Evolutionary conservation across 225 moss, liverwort and hornwort genomes (phyloP).

Genomic region (Climacium dendroides): DNA sequence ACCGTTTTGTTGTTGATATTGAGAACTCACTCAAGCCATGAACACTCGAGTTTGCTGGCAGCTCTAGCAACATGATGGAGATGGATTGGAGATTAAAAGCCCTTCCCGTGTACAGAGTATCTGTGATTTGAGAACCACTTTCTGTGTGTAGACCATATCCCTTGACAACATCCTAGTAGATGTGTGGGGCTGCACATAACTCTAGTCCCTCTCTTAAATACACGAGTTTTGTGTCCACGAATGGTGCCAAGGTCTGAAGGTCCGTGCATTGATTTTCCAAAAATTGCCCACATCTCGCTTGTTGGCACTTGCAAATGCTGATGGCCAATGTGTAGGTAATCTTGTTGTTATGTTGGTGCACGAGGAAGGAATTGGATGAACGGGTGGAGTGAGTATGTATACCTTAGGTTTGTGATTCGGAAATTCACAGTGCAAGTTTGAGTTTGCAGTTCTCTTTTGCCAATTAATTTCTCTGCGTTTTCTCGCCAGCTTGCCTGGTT

Average conservation of each 20-base stretch:
- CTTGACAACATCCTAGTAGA: no score
- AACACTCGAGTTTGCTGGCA: not conserved
- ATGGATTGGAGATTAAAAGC: not conserved
- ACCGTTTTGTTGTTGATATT: slow-evolving; percentile 61
- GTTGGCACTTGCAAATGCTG: not conserved
- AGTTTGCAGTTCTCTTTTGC: not conserved
- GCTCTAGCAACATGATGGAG: not conserved
- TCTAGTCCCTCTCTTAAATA: not conserved
- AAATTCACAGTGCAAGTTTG: not conserved
- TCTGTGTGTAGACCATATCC: not conserved
- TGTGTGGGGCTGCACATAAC: not conserved
- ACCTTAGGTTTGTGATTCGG: not conserved
- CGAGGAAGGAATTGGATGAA: not conserved
- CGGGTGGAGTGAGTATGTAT: not conserved
- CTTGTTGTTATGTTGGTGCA: no score
- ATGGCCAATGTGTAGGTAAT: not conserved
- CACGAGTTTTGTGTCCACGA: not conserved
- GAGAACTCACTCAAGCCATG: slow-evolving; percentile 28
- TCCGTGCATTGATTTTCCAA: not conserved
- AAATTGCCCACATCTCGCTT: not conserved
- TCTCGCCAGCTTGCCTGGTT: not conserved
- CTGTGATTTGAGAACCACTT: not conserved
- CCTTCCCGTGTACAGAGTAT: not conserved
- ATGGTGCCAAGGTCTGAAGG: not conserved
- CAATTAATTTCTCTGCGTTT: not conserved